Conservation (phyloP, 768 basidiomycete species). For the Hypholoma sublateritium region DNA sequence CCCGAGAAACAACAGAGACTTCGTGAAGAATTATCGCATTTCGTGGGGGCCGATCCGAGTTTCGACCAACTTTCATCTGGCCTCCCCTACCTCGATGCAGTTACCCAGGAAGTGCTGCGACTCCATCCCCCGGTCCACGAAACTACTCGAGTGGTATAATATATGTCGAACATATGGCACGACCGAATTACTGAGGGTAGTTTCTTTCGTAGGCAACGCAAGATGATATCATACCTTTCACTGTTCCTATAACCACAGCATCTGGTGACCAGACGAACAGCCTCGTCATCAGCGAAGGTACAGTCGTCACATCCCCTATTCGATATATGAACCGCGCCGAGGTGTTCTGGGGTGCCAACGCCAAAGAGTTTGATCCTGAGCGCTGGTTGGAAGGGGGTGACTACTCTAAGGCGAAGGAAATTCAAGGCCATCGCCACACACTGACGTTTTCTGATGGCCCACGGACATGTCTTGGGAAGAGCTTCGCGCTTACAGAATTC, state of each 20-base stretch:
- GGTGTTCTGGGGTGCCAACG: slow-evolving; percentile 60
- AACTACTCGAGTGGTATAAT: slow-evolving; percentile 37
- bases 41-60: slow-evolving; percentile 44
- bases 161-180: not conserved
- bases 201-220: slow-evolving; percentile 35
- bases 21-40: slow-evolving; percentile 46
- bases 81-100: slow-evolving; percentile 57
- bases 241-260: slow-evolving; percentile 41
- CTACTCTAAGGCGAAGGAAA: slow-evolving; percentile 30
- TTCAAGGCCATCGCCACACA: slow-evolving; percentile 50
- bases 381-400: slow-evolving; percentile 52
- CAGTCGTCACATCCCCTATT: slow-evolving; percentile 42
- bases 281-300: slow-evolving; percentile 49
- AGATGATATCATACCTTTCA: slow-evolving; percentile 63
- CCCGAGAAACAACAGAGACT: slow-evolving; percentile 46
- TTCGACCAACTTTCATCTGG: slow-evolving; percentile 51
- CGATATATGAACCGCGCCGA: slow-evolving; percentile 48
- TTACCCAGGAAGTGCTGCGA: slow-evolving; percentile 41
- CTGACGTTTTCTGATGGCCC: slow-evolving; percentile 55
- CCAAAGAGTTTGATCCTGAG: slow-evolving; percentile 59
- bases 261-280: slow-evolving; percentile 38
- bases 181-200: not conserved
- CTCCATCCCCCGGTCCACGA: slow-evolving; percentile 36
- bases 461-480: slow-evolving; percentile 46
- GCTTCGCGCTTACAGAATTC: slow-evolving; percentile 46